phyloP scores from a whole-genome alignment of 2,329 filamentous ascomycete species.

The Metarhizium humberi region DNA sequence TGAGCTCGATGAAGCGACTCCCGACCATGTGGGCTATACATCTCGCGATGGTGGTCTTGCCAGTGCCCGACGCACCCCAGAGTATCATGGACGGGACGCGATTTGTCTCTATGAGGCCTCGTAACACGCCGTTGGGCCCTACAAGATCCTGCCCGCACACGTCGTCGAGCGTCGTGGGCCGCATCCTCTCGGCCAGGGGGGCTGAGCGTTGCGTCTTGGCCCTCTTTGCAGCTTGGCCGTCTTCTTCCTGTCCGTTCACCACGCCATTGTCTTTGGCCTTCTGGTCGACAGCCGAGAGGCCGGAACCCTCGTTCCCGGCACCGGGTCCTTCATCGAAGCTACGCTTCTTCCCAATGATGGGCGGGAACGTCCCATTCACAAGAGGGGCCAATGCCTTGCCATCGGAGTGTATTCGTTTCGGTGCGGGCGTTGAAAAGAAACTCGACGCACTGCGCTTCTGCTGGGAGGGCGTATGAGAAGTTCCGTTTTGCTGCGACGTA shows the following conservation, averaged over 20 bases:
- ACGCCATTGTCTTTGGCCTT: conserved; percentile 1
- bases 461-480: conserved; percentile 17
- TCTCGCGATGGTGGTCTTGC: conserved; percentile 86
- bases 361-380: conserved; percentile 20
- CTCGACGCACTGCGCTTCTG: conserved; percentile 46
- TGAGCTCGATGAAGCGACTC: conserved; percentile 88
- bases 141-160: conserved; percentile 90
- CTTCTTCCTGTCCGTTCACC: conserved; percentile 6
- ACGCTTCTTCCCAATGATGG: conserved; percentile 35
- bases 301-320: conserved; percentile 9
- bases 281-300: neutral
- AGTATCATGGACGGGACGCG: conserved; percentile 91
- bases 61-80: conserved; percentile 75
- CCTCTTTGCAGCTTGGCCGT: conserved; percentile 43
- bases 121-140: conserved; percentile 71
- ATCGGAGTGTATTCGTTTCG: conserved; percentile 37
- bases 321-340: conserved; percentile 46
- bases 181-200: conserved; percentile 89
- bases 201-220: conserved; percentile 62
- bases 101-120: conserved; percentile 76
- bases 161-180: conserved; percentile 73
- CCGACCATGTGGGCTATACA: conserved; percentile 78
- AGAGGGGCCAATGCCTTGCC: conserved; percentile 22
- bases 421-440: conserved; percentile 53
- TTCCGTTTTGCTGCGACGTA: conserved; percentile 13